phyloP scores from a whole-genome alignment of 1,139 yeast species.

The Entelexis paramagnoliae region DNA sequence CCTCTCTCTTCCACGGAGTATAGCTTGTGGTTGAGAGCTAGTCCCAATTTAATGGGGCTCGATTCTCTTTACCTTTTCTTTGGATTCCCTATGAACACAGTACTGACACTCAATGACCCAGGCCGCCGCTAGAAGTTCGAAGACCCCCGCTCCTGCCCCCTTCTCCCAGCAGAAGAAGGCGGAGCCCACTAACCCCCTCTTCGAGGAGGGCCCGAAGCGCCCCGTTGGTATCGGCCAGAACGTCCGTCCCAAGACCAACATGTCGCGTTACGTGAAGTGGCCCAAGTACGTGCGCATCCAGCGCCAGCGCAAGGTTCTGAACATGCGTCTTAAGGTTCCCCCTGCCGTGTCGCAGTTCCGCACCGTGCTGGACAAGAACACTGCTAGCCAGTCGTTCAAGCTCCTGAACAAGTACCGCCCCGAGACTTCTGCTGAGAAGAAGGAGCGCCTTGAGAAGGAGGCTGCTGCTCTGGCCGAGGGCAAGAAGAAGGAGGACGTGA shows the following conservation, averaged over 20 bases:
- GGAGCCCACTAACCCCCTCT: constrained; percentile 51
- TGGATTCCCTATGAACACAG: constrained; percentile 14
- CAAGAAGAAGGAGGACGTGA: constrained; percentile 87
- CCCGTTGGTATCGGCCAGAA: constrained; percentile 87
- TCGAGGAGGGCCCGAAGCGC: constrained; percentile 81
- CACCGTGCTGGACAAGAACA: constrained; percentile 91
- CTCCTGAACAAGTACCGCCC: constrained; percentile 98
- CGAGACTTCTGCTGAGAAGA: constrained; percentile 93
- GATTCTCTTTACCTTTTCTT: constrained; percentile 13
- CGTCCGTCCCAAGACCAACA: constrained; percentile 89
- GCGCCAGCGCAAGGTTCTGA: constrained; percentile 94
- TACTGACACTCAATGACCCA: constrained; percentile 51
- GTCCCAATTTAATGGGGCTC: constrained; percentile 9
- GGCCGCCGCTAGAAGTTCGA: constrained; percentile 52
- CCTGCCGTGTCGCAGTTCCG: constrained; percentile 97
- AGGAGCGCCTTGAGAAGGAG: constrained; percentile 96
- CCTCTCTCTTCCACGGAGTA: constrained; percentile 24
- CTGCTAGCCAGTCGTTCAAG: constrained; percentile 94
- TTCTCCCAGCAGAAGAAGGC: constrained; percentile 42
- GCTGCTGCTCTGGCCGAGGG: constrained; percentile 99
- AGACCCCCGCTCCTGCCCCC: constrained; percentile 89
- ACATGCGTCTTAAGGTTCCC: constrained; percentile 95
- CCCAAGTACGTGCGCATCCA: constrained; percentile 94
- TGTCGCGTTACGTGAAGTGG: constrained; percentile 95
- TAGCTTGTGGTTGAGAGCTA: constrained; percentile 24